These are phyloP conservation scores for Gonapodya prolifera DNA, from an alignment of 192 early-diverging fungal genomes.

Conservation along the genomic window DNA sequence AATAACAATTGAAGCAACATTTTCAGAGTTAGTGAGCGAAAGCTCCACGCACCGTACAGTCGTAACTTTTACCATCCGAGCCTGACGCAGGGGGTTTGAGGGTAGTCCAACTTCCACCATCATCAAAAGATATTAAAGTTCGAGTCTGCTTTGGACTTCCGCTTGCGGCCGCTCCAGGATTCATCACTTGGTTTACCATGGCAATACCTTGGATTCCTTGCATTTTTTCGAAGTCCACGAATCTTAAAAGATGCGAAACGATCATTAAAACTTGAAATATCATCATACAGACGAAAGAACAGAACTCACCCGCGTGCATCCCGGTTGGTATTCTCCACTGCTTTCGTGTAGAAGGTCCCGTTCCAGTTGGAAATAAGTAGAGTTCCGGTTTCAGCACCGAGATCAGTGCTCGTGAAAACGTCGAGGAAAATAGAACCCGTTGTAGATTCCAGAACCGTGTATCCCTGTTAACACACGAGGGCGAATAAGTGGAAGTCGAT, in stretches of 20 bases:
- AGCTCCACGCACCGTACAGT: not conserved
- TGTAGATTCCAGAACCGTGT: slow-evolving; percentile 73
- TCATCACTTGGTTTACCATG: slow-evolving; percentile 76
- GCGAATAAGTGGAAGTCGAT: slow-evolving; percentile 2
- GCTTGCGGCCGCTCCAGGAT: slow-evolving; percentile 47
- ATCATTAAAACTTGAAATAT: not conserved
- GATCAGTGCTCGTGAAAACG: slow-evolving; percentile 31
- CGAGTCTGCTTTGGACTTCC: slow-evolving; percentile 47
- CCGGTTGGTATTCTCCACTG: slow-evolving; percentile 71
- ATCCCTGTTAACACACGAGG: slow-evolving; percentile 27
- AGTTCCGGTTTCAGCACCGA: slow-evolving; percentile 58
- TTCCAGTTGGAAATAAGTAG: slow-evolving; percentile 84
- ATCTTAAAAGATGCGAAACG: not conserved
- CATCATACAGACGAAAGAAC: slow-evolving; percentile 12
- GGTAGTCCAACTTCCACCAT: slow-evolving; percentile 38
- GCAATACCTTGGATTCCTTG: slow-evolving; percentile 73
- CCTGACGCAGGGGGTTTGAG: not conserved
- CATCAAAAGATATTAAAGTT: slow-evolving; percentile 77
- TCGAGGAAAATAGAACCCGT: slow-evolving; percentile 71
- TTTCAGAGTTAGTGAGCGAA: too few relatives aligned
- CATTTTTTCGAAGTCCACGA: slow-evolving; percentile 86
- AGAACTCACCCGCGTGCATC: slow-evolving; percentile 35
- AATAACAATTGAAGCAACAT: not conserved
- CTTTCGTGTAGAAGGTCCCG: slow-evolving; percentile 62
- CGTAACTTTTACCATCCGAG: not conserved